Evolutionary conservation across 371 early-diverging fungal species (phyloP), one percentile per base, ranked within the genome.

Genomic region (Umbelopsis sp.): DNA sequence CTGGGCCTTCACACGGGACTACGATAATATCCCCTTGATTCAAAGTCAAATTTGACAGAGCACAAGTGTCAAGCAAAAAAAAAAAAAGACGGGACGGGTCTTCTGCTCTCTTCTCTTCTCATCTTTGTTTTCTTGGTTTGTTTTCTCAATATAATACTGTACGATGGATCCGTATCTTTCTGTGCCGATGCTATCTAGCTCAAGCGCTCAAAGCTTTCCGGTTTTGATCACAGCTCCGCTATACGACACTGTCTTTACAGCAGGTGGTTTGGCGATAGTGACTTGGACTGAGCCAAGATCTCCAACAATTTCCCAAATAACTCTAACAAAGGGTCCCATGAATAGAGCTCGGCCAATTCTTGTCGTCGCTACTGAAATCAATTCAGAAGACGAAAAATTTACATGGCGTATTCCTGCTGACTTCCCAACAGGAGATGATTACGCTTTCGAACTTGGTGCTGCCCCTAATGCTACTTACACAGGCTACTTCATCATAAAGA

Each of bases 401-500:
- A 44, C 52, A 14, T 76, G 76, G 76, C 52, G 62, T 11, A 45
- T 76, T 7, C 73, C 73, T 53, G 63, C 69, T 35, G 71, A 73
- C 48, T 64, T 65, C 24, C 29, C 69, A 29, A 48, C 67, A 53
- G 73, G 65, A 35, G 44, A 24, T 10, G 50, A 76, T 41, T 76
- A 76, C 37, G 76, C 76, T 16, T 69, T 76, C 8, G 66, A 46
- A 25, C 68, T 76, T 6, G 76, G 76, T 38, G 45, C 20, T 18
- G 69, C 74, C 16, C 76, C 76, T 25, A 67, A 76, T 44, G n/a
- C 71, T n/a, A 69, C 71, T 44, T 74, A 63, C 64, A 70, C 74
- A 50, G 74, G 74, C 66, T 67, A 65, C 25, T 76, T 76, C 46
- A 68, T 70, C 41, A 74, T 76, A 44, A 57, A 66, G n/a, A 51